Base-by-base conservation (phyloP, 805 yeast species). In the Geotrichum ghanense region DNA sequence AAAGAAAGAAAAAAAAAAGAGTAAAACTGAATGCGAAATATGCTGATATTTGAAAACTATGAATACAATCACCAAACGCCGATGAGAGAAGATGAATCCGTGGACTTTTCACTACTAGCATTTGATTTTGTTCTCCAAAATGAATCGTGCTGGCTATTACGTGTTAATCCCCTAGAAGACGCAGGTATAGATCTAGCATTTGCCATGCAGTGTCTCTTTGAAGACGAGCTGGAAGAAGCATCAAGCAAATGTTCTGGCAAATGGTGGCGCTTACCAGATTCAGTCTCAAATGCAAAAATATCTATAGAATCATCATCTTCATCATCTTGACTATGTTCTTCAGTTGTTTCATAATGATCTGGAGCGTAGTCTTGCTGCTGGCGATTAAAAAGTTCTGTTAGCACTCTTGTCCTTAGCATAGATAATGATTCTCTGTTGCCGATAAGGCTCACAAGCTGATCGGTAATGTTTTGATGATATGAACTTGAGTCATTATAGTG, bases 201-300 rank as follows among this genome's bases (percentile, higher is more conserved):
- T 5, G 14, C 5, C 12, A 31, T 19, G 14, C 37, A 31, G 14
- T 31, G 37, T 31, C 37, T 9, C 17, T 31, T 31, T n/a, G 16
- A 12, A 5, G 37, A 31, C 7, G 37, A 31, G 7, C 19, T 31
- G 4, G 37, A 31, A 5, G 37, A 31, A 16, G 19, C 16, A 31
- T 31, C 37, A n/a, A 31, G 19, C 4, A 7, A 10, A 31, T 31
- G 14, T 6, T 5, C 16, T n/a, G 37, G 37, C 4, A 31, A 6
- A 12, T 31, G 10, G 17, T 31, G 10, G 5, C 37, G 37, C 14
- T 31, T 31, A 5, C 19, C 10, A 10, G 37, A 31, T 19, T 31
- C 37, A n/a, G 37, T 31, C 16, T 31, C 37, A 31, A 31, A 31
- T 31, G 37, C 37, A 31, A 31, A 31, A 31, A 31, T 31, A 10